Conservation (phyloP, 805 yeast genomes). For the Monosporozyma siamensis region DNA sequence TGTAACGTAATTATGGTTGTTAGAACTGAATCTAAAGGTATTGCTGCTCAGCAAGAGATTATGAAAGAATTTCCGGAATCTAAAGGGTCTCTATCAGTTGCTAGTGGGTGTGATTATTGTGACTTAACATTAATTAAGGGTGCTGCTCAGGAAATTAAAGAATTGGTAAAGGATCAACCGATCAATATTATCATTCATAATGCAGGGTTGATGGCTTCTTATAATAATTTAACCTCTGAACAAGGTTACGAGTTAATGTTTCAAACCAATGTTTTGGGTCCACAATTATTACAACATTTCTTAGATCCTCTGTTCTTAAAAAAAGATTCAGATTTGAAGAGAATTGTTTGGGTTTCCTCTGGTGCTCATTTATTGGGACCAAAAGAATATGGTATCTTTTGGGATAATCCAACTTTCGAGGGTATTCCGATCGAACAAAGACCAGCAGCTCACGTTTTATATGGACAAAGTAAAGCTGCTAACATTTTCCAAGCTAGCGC, state of each 20-base stretch:
- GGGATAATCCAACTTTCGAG: slow-evolving; percentile 24
- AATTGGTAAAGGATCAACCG: slow-evolving; percentile 12
- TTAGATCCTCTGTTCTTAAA: slow-evolving; percentile 31
- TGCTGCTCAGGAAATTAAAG: slow-evolving; percentile 21
- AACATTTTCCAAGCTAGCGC: slow-evolving; percentile 29
- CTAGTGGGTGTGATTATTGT: slow-evolving; percentile 30
- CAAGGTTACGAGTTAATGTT: slow-evolving; percentile 33
- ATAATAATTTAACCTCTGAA: slow-evolving; percentile 20
- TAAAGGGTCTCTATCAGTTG: slow-evolving; percentile 19
- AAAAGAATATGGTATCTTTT: slow-evolving; percentile 26
- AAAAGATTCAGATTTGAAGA: slow-evolving; percentile 24
- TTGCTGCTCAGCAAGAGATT: slow-evolving; percentile 25
- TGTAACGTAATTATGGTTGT: slow-evolving; percentile 29
- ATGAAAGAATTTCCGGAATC: slow-evolving; percentile 21
- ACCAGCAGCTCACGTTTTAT: slow-evolving; percentile 15
- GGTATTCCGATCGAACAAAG: slow-evolving; percentile 13
- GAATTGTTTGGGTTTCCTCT: slow-evolving; percentile 36
- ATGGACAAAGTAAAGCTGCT: slow-evolving; percentile 36
- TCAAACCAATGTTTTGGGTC: slow-evolving; percentile 33
- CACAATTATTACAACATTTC: slow-evolving; percentile 31
- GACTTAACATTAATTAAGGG: slow-evolving; percentile 31
- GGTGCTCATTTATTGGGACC: slow-evolving; percentile 27
- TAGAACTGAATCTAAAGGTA: slow-evolving; percentile 30
- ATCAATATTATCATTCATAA: slow-evolving; percentile 30
- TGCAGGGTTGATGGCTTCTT: slow-evolving; percentile 32